Evolutionary conservation across 179 eudicot species (phyloP), one percentile per base, ranked within the genome.

Genomic region (Silene noctiflora): DNA sequence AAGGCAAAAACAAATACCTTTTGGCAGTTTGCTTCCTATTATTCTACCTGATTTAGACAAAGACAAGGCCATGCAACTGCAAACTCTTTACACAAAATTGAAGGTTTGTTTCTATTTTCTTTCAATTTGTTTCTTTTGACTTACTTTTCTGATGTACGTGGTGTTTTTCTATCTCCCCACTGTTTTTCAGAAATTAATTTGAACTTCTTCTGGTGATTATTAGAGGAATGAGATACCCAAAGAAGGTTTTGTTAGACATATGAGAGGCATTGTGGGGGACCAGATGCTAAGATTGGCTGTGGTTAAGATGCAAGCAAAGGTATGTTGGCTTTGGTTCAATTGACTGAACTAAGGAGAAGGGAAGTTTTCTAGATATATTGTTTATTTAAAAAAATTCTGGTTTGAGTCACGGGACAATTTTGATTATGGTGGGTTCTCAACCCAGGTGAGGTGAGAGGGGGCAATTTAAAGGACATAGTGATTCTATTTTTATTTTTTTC

Each of bases 241-340:
- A 84, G 91, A 88, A 4, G 88, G 80, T 66, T 95, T 95, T 86
- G 89, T 93, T 69, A 78, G 89, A 76, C 88, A 76, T 69, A 93
- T 95, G 99, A 88, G 87, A 81, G 67, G 48, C 81, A 84, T 91
- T 81, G 94, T 95, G 17, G 99, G 99, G 76, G 99, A 93, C 82
- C 92, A 93, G 75, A 91, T 93, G 98, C 87, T 95, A 64, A 91
- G 88, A 79, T 80, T 90, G 91, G 98, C 99, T 58, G 89, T 91
- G 53, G 85, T 77, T 68, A 91, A 89, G 72, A 82, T 91, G 86
- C 96, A 91, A 71, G 83, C 86, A 29, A 90, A 95, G 89, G 98
- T 88, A 75, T 76, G 77, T 62, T 53, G 46, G 69, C 65, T 73
- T 39, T 33, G 24, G 17, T 56, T 39, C 73, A 46, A 24, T 70